Conservation (phyloP, 495 filamentous ascomycete genomes). For the Lepidopterella palustris region DNA sequence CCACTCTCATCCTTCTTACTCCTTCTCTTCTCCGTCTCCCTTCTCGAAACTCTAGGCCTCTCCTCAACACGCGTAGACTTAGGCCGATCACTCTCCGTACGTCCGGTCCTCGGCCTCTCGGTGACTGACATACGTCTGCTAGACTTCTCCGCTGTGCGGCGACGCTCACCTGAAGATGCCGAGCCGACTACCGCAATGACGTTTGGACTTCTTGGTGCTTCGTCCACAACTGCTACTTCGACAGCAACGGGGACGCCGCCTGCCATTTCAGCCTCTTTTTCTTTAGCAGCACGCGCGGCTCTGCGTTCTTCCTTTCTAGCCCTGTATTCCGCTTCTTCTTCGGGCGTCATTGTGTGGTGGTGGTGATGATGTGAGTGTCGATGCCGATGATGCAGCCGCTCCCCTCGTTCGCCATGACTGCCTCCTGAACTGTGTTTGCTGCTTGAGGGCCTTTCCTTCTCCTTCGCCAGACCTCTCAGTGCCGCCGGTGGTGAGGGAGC, state of each 20-base stretch:
- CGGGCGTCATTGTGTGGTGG: slow-evolving; percentile 4
- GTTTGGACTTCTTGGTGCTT: slow-evolving; percentile 1
- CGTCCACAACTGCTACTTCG: neutral
- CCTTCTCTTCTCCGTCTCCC: slow-evolving; percentile 10
- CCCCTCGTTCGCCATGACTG: slow-evolving; percentile 15
- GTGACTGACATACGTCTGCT: slow-evolving; percentile 13
- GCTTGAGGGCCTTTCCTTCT: slow-evolving; percentile 12
- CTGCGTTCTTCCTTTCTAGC: slow-evolving; percentile 16
- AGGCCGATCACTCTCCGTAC: slow-evolving; percentile 7
- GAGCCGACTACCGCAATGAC: neutral
- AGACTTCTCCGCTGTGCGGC: slow-evolving; percentile 2
- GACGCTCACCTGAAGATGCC: slow-evolving; percentile 1
- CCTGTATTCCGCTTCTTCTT: slow-evolving; percentile 23
- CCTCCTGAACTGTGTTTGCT: slow-evolving; percentile 15
- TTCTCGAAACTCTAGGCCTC: neutral
- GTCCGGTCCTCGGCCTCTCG: slow-evolving; percentile 15
- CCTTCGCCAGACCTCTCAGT: slow-evolving; percentile 29
- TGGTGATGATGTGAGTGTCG: slow-evolving; percentile 21
- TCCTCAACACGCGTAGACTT: slow-evolving; percentile 11
- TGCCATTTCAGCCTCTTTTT: slow-evolving; percentile 17
- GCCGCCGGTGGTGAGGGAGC: neutral
- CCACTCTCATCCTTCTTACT: slow-evolving; percentile 21
- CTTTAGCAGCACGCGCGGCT: slow-evolving; percentile 16
- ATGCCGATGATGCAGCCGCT: slow-evolving; percentile 17
- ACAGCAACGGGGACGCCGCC: slow-evolving; percentile 9